Conservation (phyloP, 768 basidiomycete genomes). For the Amanita jacksonii region DNA sequence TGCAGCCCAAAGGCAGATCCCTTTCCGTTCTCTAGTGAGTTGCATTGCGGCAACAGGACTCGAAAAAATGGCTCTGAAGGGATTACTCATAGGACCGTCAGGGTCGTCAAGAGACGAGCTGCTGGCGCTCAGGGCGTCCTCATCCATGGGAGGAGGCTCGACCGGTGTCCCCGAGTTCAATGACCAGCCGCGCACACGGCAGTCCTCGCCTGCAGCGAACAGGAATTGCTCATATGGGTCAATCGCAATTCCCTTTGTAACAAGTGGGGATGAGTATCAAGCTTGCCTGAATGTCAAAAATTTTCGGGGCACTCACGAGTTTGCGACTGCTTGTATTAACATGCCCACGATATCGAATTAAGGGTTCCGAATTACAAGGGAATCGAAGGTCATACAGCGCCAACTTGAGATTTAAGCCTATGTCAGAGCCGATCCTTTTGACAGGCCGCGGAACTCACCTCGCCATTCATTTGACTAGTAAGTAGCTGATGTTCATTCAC, state of each 20-base stretch:
- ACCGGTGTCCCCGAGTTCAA: constrained; percentile 34
- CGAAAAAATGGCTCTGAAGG: constrained; percentile 25
- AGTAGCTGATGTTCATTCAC: constrained; percentile 45
- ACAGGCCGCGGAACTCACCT: constrained; percentile 28
- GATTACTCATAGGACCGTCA: constrained; percentile 14
- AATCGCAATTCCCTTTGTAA: constrained; percentile 58
- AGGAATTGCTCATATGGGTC: constrained; percentile 50
- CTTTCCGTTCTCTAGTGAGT: constrained; percentile 31
- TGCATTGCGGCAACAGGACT: constrained; percentile 39
- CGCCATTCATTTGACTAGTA: constrained; percentile 48
- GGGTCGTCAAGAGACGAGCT: not conserved
- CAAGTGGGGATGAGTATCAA: too few species aligned
- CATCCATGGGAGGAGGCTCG: not conserved
- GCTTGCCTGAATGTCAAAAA: too few species aligned
- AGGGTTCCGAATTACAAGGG: constrained; percentile 30
- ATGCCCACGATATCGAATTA: constrained; percentile 43
- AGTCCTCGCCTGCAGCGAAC: constrained; percentile 63
- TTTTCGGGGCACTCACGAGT: constrained; percentile 40
- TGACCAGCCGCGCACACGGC: constrained; percentile 60
- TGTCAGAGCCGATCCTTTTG: not conserved
- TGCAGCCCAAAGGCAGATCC: constrained; percentile 44
- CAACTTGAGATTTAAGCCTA: constrained; percentile 37
- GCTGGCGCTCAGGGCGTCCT: not conserved
- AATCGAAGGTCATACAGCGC: constrained; percentile 57
- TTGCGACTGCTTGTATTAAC: constrained; percentile 41